phyloP scores from a whole-genome alignment of 495 filamentous ascomycete genomes.

The Aspergillus biplanus region DNA sequence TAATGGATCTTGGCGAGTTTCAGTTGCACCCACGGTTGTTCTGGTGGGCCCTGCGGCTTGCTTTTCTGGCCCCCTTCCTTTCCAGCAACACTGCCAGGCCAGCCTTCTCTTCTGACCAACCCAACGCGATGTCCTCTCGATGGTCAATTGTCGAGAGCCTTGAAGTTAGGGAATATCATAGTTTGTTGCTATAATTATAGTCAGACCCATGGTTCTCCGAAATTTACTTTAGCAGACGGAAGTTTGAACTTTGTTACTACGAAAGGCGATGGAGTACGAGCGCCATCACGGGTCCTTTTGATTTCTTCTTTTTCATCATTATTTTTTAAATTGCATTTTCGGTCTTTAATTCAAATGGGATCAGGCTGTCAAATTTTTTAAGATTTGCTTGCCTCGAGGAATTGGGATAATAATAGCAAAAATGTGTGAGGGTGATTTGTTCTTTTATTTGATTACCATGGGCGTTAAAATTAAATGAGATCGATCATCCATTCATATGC shows the following conservation, averaged over 20 bases:
- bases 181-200: conserved; percentile 6
- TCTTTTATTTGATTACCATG: conserved; percentile 7
- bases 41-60: neutral
- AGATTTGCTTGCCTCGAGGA: neutral
- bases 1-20: conserved; percentile 20
- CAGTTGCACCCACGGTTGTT: conserved; percentile 13
- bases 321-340: no score
- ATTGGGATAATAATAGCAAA: conserved; percentile 8
- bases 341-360: neutral
- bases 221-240: neutral
- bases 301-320: no score
- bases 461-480: conserved; percentile 17
- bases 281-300: neutral
- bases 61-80: conserved; percentile 4
- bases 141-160: neutral
- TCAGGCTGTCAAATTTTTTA: neutral
- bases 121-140: neutral
- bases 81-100: neutral
- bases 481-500: conserved; percentile 12
- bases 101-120: neutral
- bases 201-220: neutral
- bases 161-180: neutral
- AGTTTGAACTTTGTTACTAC: neutral
- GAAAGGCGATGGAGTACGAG: neutral
- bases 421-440: neutral